These are phyloP conservation scores for Colletotrichum liriopes DNA, from an alignment of 2,329 filamentous ascomycete species.

Conservation along the genomic window DNA sequence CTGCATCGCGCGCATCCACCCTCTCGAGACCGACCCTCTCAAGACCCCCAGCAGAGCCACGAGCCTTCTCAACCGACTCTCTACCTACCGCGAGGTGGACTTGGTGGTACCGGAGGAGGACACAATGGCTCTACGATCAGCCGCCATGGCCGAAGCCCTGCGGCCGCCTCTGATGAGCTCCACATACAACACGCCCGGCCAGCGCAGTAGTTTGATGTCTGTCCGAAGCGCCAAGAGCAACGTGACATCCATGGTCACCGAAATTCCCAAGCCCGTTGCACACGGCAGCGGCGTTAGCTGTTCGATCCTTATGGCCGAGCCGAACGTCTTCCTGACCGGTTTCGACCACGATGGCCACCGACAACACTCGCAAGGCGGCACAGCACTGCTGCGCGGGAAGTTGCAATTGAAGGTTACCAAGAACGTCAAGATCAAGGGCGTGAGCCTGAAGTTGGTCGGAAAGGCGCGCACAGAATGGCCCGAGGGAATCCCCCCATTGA, in stretches of 20 bases:
- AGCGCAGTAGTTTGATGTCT: constrained; percentile 67
- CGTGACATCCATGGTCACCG: constrained; percentile 66
- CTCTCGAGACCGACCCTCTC: constrained; percentile 27
- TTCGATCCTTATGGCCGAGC: constrained; percentile 83
- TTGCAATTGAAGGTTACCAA: constrained; percentile 88
- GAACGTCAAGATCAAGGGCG: constrained; percentile 91
- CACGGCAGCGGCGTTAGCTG: constrained; percentile 83
- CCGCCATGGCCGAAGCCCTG: constrained; percentile 39
- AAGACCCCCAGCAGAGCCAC: constrained; percentile 37
- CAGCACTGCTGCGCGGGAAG: constrained; percentile 88
- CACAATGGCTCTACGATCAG: constrained; percentile 44
- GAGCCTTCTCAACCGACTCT: constrained; percentile 37
- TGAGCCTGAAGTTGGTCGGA: constrained; percentile 89
- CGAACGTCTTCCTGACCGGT: constrained; percentile 84
- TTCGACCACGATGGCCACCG: constrained; percentile 80
- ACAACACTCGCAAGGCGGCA: constrained; percentile 71
- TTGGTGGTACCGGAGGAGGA: constrained; percentile 40
- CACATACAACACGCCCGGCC: constrained; percentile 49
- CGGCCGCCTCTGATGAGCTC: constrained; percentile 41
- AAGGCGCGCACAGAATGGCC: constrained; percentile 95
- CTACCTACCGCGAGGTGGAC: constrained; percentile 34
- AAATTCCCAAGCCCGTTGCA: constrained; percentile 81
- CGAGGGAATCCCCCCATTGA: constrained; percentile 91
- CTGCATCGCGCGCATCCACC: constrained; percentile 35
- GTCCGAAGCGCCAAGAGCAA: constrained; percentile 66